phyloP scores from a whole-genome alignment of 1,284 basidiomycete species.

The Lentinus polychrous region DNA sequence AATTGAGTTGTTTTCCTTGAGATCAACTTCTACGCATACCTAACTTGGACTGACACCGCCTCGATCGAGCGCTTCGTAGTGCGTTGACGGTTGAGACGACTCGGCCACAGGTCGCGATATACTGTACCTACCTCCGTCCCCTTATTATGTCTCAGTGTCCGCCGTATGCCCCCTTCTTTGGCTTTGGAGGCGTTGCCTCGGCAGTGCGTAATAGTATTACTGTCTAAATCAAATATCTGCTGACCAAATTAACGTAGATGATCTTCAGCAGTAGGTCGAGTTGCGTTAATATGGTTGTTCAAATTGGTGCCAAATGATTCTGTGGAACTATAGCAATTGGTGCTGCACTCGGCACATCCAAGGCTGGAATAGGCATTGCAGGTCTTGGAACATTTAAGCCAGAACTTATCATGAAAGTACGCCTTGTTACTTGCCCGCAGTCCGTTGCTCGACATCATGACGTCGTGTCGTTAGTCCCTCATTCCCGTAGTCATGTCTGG shows the following conservation, averaged over 20 bases:
- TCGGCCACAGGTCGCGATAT: background rate
- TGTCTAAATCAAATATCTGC: background rate
- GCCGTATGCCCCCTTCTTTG: constrained; percentile 82
- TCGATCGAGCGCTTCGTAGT: background rate
- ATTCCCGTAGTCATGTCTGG: constrained; percentile 89
- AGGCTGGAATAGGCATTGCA: constrained; percentile 96
- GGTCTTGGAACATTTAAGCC: constrained; percentile 93
- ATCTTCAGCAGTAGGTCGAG: constrained; percentile 71
- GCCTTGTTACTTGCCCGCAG: constrained; percentile 16
- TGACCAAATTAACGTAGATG: constrained; percentile 48
- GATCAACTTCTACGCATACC: background rate
- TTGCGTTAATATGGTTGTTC: constrained; percentile 4
- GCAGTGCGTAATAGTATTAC: constrained; percentile 50
- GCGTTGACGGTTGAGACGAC: background rate
- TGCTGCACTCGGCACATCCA: constrained; percentile 95
- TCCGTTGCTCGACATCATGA: background rate
- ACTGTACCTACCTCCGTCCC: background rate
- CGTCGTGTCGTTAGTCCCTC: constrained; percentile 51
- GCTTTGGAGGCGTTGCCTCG: constrained; percentile 78
- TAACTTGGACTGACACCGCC: background rate
- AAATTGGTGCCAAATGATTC: background rate
- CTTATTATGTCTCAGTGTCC: constrained; percentile 47
- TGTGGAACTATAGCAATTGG: constrained; percentile 59
- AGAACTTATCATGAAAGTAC: constrained; percentile 96
- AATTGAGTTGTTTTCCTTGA: too few species aligned